Conservation (phyloP, 1,284 basidiomycete genomes). For the Malassezia furfur region DNA sequence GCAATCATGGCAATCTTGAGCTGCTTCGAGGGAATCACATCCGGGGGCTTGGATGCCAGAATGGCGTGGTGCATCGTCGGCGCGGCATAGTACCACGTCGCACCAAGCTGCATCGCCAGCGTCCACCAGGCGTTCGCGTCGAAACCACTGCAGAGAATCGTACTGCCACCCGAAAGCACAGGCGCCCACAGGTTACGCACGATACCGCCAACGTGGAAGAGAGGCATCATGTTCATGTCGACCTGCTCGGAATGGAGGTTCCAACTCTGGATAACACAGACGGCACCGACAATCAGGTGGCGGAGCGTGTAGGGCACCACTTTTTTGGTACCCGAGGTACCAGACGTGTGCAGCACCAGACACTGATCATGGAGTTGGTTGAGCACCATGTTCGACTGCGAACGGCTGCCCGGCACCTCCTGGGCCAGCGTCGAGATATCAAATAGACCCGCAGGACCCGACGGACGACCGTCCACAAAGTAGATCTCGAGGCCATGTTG, state of each 20-base stretch:
- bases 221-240: constrained; percentile 49
- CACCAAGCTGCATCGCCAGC: constrained; percentile 41
- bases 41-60: constrained; percentile 40
- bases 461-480: constrained; percentile 36
- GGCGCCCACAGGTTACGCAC: constrained; percentile 47
- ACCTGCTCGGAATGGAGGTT: constrained; percentile 41
- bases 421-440: constrained; percentile 36
- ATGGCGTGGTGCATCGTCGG: constrained; percentile 49
- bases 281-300: constrained; percentile 45
- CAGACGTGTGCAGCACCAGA: constrained; percentile 47
- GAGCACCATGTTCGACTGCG: constrained; percentile 21
- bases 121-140: constrained; percentile 47
- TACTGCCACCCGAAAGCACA: constrained; percentile 43
- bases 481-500: constrained; percentile 45
- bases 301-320: constrained; percentile 47
- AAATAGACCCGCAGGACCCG: constrained; percentile 43
- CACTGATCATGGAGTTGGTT: constrained; percentile 42
- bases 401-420: constrained; percentile 12
- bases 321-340: constrained; percentile 47
- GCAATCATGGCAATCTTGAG: constrained; percentile 46
- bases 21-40: constrained; percentile 31
- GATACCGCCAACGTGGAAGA: constrained; percentile 48
- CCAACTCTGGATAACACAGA: constrained; percentile 45
- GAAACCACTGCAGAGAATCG: constrained; percentile 47
- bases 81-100: constrained; percentile 48